These are phyloP conservation scores for Paramecium tetraurelia DNA, from an alignment of 73 alveolate genomes.

Conservation along the genomic window DNA sequence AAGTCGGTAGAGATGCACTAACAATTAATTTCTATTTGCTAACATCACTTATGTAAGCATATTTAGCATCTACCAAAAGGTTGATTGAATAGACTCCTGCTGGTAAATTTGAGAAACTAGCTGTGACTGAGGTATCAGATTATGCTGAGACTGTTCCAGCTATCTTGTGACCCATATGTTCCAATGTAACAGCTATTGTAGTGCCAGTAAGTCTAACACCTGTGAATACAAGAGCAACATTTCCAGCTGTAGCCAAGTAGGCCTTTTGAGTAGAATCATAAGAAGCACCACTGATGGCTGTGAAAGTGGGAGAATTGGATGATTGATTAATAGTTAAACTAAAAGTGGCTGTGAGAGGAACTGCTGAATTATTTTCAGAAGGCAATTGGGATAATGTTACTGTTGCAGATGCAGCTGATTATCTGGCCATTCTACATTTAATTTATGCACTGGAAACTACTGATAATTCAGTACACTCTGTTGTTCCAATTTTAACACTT, in stretches of 20 bases:
- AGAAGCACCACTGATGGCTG: neutral
- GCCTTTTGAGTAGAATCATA: neutral
- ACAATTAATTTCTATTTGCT: constrained; percentile 1
- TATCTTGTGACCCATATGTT: constrained; percentile 8
- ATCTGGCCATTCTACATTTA: neutral
- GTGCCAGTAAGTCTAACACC: constrained; percentile 47
- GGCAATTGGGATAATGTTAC: neutral
- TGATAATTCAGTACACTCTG: neutral
- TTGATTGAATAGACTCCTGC: constrained; percentile 82
- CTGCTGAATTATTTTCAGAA: neutral
- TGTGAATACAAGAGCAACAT: constrained; percentile 66
- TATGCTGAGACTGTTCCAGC: constrained; percentile 76
- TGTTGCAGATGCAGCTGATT: neutral
- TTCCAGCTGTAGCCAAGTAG: constrained; percentile 43
- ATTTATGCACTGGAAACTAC: neutral
- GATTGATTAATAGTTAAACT: neutral
- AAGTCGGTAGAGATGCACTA: neutral
- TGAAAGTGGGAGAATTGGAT: neutral
- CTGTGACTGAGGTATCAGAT: constrained; percentile 79
- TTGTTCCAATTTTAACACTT: neutral
- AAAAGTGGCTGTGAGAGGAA: neutral
- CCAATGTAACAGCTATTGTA: neutral
- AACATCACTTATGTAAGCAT: neutral
- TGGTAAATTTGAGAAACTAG: constrained; percentile 70
- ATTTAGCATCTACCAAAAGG: constrained; percentile 68